phyloP scores from a whole-genome alignment of 1,139 yeast species.

The Candida gigantensis region DNA sequence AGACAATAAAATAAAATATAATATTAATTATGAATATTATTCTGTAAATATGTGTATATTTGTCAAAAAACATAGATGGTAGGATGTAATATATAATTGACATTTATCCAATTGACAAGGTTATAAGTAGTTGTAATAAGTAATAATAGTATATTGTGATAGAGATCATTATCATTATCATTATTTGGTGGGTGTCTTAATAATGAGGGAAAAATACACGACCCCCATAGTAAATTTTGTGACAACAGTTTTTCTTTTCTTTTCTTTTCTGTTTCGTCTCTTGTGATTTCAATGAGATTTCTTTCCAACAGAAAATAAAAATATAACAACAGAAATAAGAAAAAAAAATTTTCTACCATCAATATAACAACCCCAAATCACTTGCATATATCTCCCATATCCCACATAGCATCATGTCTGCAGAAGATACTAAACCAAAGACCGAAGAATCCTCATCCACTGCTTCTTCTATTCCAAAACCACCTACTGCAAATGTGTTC shows the following conservation, averaged over 20 bases:
- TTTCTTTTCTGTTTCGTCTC: no score
- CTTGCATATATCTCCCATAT: neutral
- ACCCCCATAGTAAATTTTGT: no score
- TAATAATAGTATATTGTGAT: no score
- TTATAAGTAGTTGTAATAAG: no score
- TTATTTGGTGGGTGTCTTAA: no score
- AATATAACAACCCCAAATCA: neutral
- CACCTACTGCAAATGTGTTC: slow-evolving; percentile 78
- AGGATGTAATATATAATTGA: no score
- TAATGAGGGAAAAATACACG: no score
- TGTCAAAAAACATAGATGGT: no score
- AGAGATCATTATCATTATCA: no score
- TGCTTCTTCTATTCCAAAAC: slow-evolving; percentile 36
- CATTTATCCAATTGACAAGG: no score
- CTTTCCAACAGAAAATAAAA: neutral
- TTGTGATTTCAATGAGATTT: neutral
- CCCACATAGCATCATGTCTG: slow-evolving; percentile 27
- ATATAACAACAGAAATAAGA: neutral
- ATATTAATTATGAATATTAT: no score
- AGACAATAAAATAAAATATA: neutral
- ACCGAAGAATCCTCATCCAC: slow-evolving; percentile 18
- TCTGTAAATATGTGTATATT: no score
- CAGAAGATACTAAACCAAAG: slow-evolving; percentile 39
- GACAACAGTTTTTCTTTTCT: slow-evolving; percentile 14
- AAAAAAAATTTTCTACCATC: slow-evolving; percentile 1